phyloP scores from a whole-genome alignment of 2,329 filamentous ascomycete species.

The Fusarium sp. region DNA sequence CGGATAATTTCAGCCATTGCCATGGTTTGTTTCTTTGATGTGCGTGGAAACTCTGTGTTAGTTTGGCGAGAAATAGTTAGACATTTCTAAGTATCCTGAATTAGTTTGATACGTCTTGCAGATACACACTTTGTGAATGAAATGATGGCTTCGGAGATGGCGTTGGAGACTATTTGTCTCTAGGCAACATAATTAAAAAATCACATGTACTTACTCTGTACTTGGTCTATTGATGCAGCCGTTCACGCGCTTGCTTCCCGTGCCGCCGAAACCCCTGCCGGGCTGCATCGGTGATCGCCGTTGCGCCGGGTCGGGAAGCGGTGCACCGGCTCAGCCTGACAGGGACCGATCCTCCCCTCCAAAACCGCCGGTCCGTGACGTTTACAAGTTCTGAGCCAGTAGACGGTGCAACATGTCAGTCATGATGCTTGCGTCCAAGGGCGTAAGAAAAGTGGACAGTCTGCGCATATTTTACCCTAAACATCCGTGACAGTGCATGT shows the following conservation, averaged over 20 bases:
- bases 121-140: conserved; percentile 10
- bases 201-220: neutral
- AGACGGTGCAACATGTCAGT: conserved; percentile 4
- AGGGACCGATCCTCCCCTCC: conserved; percentile 19
- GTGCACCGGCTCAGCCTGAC: conserved; percentile 38
- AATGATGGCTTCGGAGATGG: conserved; percentile 36
- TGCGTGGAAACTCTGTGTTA: too few species aligned
- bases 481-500: neutral
- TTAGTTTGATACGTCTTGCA: neutral
- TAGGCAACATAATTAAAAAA: too few species aligned
- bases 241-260: conserved; percentile 6
- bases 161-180: neutral
- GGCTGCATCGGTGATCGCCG: conserved; percentile 42
- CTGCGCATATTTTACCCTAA: conserved; percentile 1
- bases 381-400: conserved; percentile 6
- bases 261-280: conserved; percentile 8
- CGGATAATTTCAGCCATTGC: conserved; percentile 37
- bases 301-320: conserved; percentile 31
- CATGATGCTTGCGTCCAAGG: conserved; percentile 1
- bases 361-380: conserved; percentile 7
- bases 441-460: neutral
- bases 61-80: neutral
- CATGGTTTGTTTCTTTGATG: neutral
- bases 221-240: conserved; percentile 3
- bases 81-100: neutral